These are phyloP conservation scores for Stephania yunnanensis DNA, from an alignment of 164 flowering plant species.

Conservation along the genomic window DNA sequence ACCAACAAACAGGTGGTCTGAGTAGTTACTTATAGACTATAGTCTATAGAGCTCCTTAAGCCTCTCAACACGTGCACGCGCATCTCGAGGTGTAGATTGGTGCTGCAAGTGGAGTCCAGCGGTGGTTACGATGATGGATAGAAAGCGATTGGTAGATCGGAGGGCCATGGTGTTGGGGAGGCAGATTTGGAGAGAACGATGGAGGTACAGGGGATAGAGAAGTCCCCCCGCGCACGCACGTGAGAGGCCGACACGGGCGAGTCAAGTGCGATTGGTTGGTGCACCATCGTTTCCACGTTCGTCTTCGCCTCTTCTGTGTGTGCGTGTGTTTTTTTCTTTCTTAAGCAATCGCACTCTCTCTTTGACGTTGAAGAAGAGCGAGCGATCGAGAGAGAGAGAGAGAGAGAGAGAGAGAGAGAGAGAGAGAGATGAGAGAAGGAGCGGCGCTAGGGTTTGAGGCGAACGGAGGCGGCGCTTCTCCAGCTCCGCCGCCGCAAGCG, in stretches of 20 bases:
- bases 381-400: neutral
- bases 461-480: conserved; percentile 1
- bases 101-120: too few relatives aligned
- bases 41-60: too few relatives aligned
- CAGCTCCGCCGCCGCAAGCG: conserved; percentile 52
- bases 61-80: too few relatives aligned
- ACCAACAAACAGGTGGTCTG: too few relatives aligned
- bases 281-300: neutral
- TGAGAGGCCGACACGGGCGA: neutral
- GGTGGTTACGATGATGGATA: too few relatives aligned
- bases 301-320: neutral
- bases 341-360: neutral
- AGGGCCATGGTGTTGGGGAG: too few relatives aligned
- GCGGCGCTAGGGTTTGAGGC: conserved; percentile 6
- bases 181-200: neutral
- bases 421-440: conserved; percentile 20
- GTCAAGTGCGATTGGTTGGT: neutral
- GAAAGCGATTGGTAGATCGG: too few relatives aligned
- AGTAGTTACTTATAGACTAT: too few relatives aligned
- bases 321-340: neutral
- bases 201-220: neutral
- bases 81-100: too few relatives aligned
- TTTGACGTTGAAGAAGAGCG: too few relatives aligned
- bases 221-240: neutral
- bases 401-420: neutral